Evolutionary conservation across 2,329 filamentous ascomycete genomes (phyloP), one percentile per base, ranked within the genome.

Genomic region (Neofusicoccum ribis): DNA sequence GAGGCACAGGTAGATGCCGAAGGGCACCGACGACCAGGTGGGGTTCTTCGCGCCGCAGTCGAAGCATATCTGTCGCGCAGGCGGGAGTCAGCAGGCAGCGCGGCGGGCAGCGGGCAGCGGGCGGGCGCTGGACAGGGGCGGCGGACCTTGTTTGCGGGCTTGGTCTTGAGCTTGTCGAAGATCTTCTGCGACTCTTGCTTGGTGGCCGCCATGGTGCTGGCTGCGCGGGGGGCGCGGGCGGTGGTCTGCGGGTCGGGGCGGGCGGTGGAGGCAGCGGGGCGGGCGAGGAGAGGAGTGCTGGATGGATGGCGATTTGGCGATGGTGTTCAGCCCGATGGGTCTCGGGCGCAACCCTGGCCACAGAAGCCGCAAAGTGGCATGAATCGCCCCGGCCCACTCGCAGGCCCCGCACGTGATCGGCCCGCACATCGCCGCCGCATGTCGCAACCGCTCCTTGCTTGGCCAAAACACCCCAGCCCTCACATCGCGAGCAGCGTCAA

Each of bases 31-130:
- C 7, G 93, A 96, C 95, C 95, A 99, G 66, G 95, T 98, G 68
- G 95, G 95, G 77, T 97, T 97, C 82, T 98, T 98, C 74, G 93
- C 91, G 77, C 91, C 89, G 81, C 95, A 99, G 82, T 99, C 95
- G 81, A 99, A 99, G 86, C 95, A 99, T 83, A 96, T 88, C 93
- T 96, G 69, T 63, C 7, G 73, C 61, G 47, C 31, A 58, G 61
- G 47, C 51, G 36, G 47, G 44, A 59, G 52, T 56, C 50, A 54
- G 43, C 49, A 3, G 61, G 17, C 5, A 23, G 51, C 41, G 62
- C 43, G 12, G n/a, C 31, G 23, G 43, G 12, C 49, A 27, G 43
- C 20, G 23, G 23, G 23, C 23, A 23, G 23, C 23, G 23, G 23
- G 23, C 23, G 23, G 37, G 46, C 52, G 15, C 27, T 61, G 31